Evolutionary conservation across 257 asterid genomes (phyloP).

Genomic region (Ocimum tenuiflorum): DNA sequence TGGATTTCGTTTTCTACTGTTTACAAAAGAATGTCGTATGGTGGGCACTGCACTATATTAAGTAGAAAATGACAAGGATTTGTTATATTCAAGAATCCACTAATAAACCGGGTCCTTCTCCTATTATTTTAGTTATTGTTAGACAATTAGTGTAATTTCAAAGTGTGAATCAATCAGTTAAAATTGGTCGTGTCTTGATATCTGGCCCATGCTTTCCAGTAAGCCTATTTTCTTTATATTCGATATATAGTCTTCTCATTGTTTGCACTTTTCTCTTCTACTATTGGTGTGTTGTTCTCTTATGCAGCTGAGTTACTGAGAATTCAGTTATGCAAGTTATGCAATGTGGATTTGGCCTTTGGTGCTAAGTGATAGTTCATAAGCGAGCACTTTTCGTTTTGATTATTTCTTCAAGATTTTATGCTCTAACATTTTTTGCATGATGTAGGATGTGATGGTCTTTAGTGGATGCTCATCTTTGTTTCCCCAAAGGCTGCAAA

Average conservation of each 20-base stretch:
- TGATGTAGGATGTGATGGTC: background rate
- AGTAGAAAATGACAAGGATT: slow-evolving; percentile 28
- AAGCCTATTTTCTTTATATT: background rate
- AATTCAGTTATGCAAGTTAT: background rate
- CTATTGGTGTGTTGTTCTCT: background rate
- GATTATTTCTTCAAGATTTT: background rate
- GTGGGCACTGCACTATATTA: slow-evolving; percentile 24
- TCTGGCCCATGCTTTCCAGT: background rate
- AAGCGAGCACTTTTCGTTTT: background rate
- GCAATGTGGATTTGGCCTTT: background rate
- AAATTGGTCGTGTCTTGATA: slow-evolving; percentile 4
- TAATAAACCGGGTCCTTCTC: slow-evolving; percentile 20
- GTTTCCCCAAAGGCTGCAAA: background rate
- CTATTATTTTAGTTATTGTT: slow-evolving; percentile 10
- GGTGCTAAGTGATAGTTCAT: background rate
- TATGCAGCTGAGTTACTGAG: background rate
- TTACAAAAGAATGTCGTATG: slow-evolving; percentile 9
- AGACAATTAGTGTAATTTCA: background rate
- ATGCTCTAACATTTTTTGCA: background rate
- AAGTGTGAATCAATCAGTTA: background rate
- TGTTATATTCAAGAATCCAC: slow-evolving; percentile 21
- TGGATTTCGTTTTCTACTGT: slow-evolving; percentile 24
- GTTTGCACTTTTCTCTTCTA: background rate
- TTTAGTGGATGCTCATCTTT: background rate
- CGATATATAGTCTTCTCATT: background rate